These are phyloP conservation scores for Cadophora malorum DNA, from an alignment of 2,329 filamentous ascomycete species.

Conservation along the genomic window DNA sequence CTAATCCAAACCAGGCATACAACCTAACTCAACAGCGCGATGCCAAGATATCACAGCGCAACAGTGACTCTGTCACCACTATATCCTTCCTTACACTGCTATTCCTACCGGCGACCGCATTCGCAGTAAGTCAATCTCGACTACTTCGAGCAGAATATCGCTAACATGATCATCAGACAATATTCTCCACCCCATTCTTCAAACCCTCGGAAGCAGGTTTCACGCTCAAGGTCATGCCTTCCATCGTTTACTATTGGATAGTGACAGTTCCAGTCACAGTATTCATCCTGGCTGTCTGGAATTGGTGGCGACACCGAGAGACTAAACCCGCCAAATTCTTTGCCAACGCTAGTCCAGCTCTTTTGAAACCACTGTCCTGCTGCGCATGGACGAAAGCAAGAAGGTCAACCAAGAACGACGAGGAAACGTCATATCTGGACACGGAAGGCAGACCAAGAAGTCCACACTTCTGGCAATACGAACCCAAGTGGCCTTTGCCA, in stretches of 20 bases:
- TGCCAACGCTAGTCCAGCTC: background rate
- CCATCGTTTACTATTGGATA: constrained; percentile 2
- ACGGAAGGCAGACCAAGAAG: background rate
- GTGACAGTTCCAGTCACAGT: background rate
- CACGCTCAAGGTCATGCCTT: constrained; percentile 3
- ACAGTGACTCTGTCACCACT: background rate
- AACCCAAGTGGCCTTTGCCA: background rate
- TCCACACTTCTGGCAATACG: background rate
- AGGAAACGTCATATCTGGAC: background rate
- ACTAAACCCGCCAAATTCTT: background rate
- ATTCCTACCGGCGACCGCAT: background rate
- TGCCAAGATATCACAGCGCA: constrained; percentile 2
- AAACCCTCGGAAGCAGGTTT: background rate
- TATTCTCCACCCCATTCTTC: constrained; percentile 3
- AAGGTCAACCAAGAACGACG: background rate
- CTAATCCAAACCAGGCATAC: background rate
- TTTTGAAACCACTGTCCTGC: background rate
- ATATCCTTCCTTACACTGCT: background rate
- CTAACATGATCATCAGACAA: background rate
- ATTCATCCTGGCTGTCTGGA: background rate
- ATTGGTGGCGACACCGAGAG: background rate
- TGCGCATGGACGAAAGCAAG: background rate
- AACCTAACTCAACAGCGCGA: constrained; percentile 5
- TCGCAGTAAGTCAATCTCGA: background rate
- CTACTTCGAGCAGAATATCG: background rate